Conservation (phyloP, 345 rosid genomes). For the Erodium maritimum region DNA sequence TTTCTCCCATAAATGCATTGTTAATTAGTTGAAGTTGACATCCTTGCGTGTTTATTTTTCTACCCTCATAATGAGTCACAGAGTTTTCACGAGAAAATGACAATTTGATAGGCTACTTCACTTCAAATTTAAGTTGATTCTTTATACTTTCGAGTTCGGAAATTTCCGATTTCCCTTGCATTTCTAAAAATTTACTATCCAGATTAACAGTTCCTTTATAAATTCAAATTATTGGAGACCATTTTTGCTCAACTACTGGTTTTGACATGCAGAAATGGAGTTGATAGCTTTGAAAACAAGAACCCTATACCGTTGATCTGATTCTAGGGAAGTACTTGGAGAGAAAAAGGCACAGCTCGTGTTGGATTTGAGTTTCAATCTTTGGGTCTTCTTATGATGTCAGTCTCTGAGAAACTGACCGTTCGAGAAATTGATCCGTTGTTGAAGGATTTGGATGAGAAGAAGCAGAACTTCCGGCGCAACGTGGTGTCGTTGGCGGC, state of each 20-base stretch:
- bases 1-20: no score
- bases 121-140: no score
- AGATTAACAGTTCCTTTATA: not conserved
- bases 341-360: not conserved
- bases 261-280: conserved; percentile 37
- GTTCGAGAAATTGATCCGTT: conserved; percentile 57
- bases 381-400: conserved; percentile 21
- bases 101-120: not conserved
- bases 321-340: not conserved
- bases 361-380: not conserved
- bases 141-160: no score
- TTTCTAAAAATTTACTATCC: not conserved
- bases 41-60: conserved; percentile 1
- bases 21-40: no score
- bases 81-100: conserved; percentile 6
- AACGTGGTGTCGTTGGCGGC: conserved; percentile 82
- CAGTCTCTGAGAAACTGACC: conserved; percentile 15
- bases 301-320: no score
- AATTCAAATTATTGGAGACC: not conserved
- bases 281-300: conserved; percentile 9
- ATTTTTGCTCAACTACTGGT: conserved; percentile 15
- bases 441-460: conserved; percentile 80
- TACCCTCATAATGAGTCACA: conserved; percentile 7
- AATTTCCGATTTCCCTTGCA: no score
- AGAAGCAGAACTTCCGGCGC: conserved; percentile 70